Evolutionary conservation across 805 yeast genomes (phyloP), one percentile per base, ranked within the genome.

Genomic region (Zygotorulaspora sp.): DNA sequence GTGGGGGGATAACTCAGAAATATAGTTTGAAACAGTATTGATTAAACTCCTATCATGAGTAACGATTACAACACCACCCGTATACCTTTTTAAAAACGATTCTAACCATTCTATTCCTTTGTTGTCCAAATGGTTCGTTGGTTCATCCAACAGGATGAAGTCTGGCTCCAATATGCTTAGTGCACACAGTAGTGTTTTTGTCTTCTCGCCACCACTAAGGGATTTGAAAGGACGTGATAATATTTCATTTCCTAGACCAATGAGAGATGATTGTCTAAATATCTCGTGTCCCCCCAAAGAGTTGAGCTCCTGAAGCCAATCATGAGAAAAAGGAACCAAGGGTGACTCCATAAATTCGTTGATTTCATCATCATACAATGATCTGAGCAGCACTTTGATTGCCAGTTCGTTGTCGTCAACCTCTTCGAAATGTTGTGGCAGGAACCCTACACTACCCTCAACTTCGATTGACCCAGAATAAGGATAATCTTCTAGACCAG

Each of bases 401-500:
- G 44, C 42, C 40, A 41, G 32, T 22, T 27, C 29, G 21, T 44
- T 23, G 26, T 43, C 43, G 28, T 44, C 45, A 14, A 44, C 48
- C 34, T 44, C 45, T 30, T 44, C 48, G 28, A 44, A 44, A 22
- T 41, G 48, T 30, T 44, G 48, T 26, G 48, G 48, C 27, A 44
- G 32, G 24, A 44, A 44, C n/a, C 45, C 45, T 17, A 44, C 30
- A 19, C 43, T 44, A 18, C 48, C 48, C 31, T 44, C 48, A 25
- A 44, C 23, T 9, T 44, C 40, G 26, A 44, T 35, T 16, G 48
- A 37, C 35, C 48, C 48, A 7, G 48, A 44, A 35, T 41, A 44
- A 15, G 44, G 43, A 20, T 38, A 34, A 16, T 41, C 36, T 25
- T 35, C 48, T 14, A 35, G 72, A 9, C 62, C 74, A 13, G 72